These are phyloP conservation scores for Lentinula raphanica DNA, from an alignment of 768 basidiomycete species.

Conservation along the genomic window DNA sequence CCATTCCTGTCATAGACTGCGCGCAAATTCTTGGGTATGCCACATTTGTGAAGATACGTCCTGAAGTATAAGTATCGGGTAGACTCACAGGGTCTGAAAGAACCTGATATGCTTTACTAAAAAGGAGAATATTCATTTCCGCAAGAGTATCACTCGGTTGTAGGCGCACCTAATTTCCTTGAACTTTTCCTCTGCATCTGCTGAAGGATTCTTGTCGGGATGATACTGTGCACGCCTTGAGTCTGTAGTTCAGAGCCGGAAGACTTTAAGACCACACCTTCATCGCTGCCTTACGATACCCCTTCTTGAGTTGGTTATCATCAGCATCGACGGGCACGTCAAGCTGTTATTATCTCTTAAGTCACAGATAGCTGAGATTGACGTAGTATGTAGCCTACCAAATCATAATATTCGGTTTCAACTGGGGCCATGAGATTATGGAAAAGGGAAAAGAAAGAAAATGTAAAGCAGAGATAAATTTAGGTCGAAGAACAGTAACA, in stretches of 20 bases:
- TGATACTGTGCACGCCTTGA: slow-evolving; percentile 56
- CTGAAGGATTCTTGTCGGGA: slow-evolving; percentile 90
- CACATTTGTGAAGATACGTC: not conserved
- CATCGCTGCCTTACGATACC: slow-evolving; percentile 91
- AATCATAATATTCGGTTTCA: slow-evolving; percentile 85
- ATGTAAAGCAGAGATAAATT: not conserved
- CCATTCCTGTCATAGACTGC: slow-evolving; percentile 95
- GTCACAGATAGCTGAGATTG: too few species aligned
- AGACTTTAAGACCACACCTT: slow-evolving; percentile 43
- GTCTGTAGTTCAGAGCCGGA: not conserved
- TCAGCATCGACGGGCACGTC: slow-evolving; percentile 67
- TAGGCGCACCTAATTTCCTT: slow-evolving; percentile 81
- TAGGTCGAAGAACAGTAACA: not conserved
- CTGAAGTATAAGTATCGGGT: slow-evolving; percentile 4
- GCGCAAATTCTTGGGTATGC: slow-evolving; percentile 58
- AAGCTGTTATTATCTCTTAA: slow-evolving; percentile 48
- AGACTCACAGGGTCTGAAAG: slow-evolving; percentile 71
- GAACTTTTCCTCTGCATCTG: slow-evolving; percentile 94
- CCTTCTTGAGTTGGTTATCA: slow-evolving; percentile 87
- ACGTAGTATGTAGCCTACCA: slow-evolving; percentile 47
- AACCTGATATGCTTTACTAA: slow-evolving; percentile 92
- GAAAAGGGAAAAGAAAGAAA: slow-evolving; percentile 1
- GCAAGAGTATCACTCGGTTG: slow-evolving; percentile 2
- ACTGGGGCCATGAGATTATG: slow-evolving; percentile 65
- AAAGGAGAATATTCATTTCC: not conserved